A percentile compares a stretch with the other conserved stretches of the same genome.
Conservation (phyloP, 371 early-diverging fungal genomes). For the Batrachochytrium dendrobatidis region DNA sequence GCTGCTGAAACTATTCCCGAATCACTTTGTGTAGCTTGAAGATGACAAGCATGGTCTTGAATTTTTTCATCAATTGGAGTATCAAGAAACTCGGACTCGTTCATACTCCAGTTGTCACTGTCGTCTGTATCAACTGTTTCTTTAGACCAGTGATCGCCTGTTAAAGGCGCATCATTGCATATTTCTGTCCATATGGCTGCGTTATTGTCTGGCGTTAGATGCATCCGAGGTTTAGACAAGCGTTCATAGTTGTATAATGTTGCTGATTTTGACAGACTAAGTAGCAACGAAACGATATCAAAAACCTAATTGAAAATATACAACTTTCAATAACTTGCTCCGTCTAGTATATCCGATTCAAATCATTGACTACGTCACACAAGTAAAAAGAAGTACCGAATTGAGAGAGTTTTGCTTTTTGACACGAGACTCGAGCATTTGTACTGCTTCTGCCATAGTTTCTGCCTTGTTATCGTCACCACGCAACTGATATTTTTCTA, state of each 20-base stretch:
- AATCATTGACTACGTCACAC: neutral
- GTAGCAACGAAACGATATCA: neutral
- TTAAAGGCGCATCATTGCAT: neutral
- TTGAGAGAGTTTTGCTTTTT: neutral
- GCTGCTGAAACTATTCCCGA: neutral
- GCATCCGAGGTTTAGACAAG: no score
- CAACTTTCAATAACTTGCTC: neutral
- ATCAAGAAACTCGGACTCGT: neutral
- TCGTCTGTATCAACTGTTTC: no score
- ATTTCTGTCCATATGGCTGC: neutral
- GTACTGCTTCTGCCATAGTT: neutral
- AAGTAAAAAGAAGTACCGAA: neutral
- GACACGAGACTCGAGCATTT: neutral
- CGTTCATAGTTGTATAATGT: neutral
- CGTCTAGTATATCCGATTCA: neutral
- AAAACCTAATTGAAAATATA: neutral
- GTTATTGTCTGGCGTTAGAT: neutral
- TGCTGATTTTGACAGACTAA: neutral
- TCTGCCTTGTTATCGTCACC: neutral
- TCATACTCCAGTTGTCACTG: neutral
- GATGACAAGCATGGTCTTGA: no score
- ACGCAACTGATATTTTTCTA: neutral
- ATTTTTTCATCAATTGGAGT: neutral
- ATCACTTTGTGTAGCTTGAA: neutral
- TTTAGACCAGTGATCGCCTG: neutral